Conservation (phyloP, 768 basidiomycete species). For the Paxillus involutus region DNA sequence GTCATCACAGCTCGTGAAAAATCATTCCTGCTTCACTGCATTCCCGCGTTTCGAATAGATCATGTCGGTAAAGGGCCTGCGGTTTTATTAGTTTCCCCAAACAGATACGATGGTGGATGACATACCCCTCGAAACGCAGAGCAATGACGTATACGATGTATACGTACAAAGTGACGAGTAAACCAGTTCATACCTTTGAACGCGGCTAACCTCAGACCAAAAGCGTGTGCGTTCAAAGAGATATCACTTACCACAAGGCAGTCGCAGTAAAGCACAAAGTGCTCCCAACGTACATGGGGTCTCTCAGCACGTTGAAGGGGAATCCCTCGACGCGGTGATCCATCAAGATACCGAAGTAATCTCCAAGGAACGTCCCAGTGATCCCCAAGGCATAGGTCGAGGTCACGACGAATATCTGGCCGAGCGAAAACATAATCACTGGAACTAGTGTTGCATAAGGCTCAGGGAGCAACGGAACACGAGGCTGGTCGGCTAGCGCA, state of each 20-base stretch:
- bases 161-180: conserved; percentile 79
- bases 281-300: conserved; percentile 98
- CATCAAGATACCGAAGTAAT: conserved; percentile 88
- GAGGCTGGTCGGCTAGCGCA: conserved; percentile 79
- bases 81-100: not conserved
- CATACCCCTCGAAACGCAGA: conserved; percentile 87
- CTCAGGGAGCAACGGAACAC: conserved; percentile 59
- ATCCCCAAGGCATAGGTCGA: conserved; percentile 90
- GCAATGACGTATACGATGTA: conserved; percentile 84
- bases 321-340: conserved; percentile 91
- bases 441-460: conserved; percentile 64
- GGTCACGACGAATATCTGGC: conserved; percentile 83
- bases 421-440: conserved; percentile 58
- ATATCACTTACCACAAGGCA: conserved; percentile 72
- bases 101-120: conserved; percentile 3
- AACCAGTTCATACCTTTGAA: conserved; percentile 74
- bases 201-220: not conserved
- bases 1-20: not conserved
- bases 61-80: conserved; percentile 78
- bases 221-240: not conserved
- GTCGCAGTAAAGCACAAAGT: conserved; percentile 87
- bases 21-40: conserved; percentile 19
- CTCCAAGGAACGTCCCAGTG: conserved; percentile 89
- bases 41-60: conserved; percentile 64
- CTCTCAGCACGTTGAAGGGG: conserved; percentile 89